Base-by-base conservation (phyloP, 495 filamentous ascomycete species). In the Penicillium diatomitis region DNA sequence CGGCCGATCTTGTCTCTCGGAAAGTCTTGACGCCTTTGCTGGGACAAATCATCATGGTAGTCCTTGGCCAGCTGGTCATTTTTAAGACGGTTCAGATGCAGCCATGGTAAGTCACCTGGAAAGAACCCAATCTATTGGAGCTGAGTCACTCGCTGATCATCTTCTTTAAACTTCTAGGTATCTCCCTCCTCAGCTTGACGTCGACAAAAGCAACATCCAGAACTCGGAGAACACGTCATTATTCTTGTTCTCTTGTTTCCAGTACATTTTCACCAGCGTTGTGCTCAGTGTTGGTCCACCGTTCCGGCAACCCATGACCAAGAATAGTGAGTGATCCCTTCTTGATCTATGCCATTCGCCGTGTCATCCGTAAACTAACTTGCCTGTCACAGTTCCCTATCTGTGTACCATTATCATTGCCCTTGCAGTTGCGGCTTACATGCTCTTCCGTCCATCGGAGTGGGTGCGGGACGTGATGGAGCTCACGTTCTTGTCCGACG, bases 141-240 rank as follows among this genome's bases (percentile, higher is more conserved):
- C 20, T 20, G 20, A 20, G 20, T 20, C 20, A 20, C 1, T 20
- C 20, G 20, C 20, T 20, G 20, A 20, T 20, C 20, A 20, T 20
- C 20, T 20, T 20, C 20, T 20, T 20, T 20, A 20, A 20, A 20
- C 20, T 0, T 37, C 5, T 53, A 87, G 84, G 84, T 96, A 84
- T 58, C 81, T 85, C 49, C 86, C 90, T 12, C 94, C 94, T 3
- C 71, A 77, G 11, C 53, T 95, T 32, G 75, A 88, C 56, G 72
- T 74, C 7, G 79, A 91, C 6, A 83, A 89, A 48, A 84, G 84
- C 39, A 92, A 95, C 53, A 80, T 90, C 44, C 72, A 80, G 47
- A 97, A 97, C 57, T 96, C 90, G 8, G 84, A 96, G 61, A 96
- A 97, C 55, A 94, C 90, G 0, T 78, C 84, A 0, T 69, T 99